Conservation (phyloP, 108 stramenopile genomes). For the Craspedostauros australis region DNA sequence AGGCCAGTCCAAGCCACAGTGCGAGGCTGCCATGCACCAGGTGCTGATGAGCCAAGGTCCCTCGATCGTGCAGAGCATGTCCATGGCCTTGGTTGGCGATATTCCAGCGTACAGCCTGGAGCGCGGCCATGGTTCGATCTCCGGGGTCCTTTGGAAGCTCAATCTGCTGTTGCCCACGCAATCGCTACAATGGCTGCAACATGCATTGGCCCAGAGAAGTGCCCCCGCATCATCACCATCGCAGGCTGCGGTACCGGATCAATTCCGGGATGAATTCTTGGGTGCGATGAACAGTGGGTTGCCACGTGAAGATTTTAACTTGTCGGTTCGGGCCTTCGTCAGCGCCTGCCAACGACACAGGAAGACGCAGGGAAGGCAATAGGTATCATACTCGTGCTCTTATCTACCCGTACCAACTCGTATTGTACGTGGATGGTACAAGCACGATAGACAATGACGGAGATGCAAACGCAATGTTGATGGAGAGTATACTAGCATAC, state of each 20-base stretch:
- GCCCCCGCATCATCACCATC: conserved; percentile 5
- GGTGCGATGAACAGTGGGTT: conserved; percentile 39
- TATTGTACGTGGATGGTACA: too few species aligned
- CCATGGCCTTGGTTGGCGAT: conserved; percentile 66
- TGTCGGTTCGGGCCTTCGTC: conserved; percentile 57
- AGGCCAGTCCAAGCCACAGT: conserved; percentile 17
- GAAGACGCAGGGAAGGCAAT: conserved; percentile 26
- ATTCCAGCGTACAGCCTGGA: conserved; percentile 67
- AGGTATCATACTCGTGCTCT: too few species aligned
- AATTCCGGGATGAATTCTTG: conserved; percentile 47
- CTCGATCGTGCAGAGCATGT: conserved; percentile 60
- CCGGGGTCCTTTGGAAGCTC: conserved; percentile 76
- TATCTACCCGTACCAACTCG: too few species aligned
- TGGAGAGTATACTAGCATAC: too few species aligned
- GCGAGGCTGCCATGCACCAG: conserved; percentile 49
- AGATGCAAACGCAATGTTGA: too few species aligned
- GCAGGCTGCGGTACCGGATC: conserved; percentile 49
- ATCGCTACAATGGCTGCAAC: conserved; percentile 63
- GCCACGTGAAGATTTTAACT: conserved; percentile 66
- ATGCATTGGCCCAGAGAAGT: conserved; percentile 41
- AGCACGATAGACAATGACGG: too few species aligned
- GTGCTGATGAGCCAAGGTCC: conserved; percentile 56
- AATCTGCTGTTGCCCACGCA: conserved; percentile 52
- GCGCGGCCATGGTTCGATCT: conserved; percentile 52
- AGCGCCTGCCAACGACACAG: conserved; percentile 58